Conservation (phyloP, 352 stramenopile genomes). For the Globisporangium rhizosaccharum region DNA sequence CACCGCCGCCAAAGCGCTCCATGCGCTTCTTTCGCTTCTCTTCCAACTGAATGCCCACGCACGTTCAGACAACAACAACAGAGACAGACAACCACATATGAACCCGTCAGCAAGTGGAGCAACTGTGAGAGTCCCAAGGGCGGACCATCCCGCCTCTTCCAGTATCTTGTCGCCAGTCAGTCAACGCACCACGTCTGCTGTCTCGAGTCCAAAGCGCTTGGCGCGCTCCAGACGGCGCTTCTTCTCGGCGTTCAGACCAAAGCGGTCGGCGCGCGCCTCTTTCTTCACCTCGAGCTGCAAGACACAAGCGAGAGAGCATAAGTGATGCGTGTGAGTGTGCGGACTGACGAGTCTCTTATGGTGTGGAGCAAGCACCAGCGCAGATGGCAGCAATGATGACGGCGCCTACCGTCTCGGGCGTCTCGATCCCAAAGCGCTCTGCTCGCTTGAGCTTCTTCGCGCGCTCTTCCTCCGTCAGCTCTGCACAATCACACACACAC, state of each 20-base stretch:
- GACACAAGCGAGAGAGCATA: slow-evolving; percentile 2
- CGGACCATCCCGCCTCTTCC: neutral
- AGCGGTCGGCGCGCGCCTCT: slow-evolving; percentile 66
- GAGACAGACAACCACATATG: neutral
- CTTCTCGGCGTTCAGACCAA: slow-evolving; percentile 76
- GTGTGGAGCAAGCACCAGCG: neutral
- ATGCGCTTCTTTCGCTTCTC: slow-evolving; percentile 73
- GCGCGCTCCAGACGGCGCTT: slow-evolving; percentile 78
- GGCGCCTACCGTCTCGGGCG: slow-evolving; percentile 53
- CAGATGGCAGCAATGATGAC: neutral
- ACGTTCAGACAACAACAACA: neutral
- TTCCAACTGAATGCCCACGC: slow-evolving; percentile 40
- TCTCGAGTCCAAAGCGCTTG: slow-evolving; percentile 83
- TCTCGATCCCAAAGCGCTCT: slow-evolving; percentile 77
- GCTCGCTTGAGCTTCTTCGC: slow-evolving; percentile 71
- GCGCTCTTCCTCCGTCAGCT: slow-evolving; percentile 33
- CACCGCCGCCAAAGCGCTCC: slow-evolving; percentile 45
- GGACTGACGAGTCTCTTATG: slow-evolving; percentile 2
- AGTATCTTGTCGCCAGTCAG: neutral
- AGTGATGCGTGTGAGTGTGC: neutral
- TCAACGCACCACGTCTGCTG: slow-evolving; percentile 59
- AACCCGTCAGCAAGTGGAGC: neutral
- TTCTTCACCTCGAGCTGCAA: slow-evolving; percentile 80
- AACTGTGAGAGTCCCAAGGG: neutral
- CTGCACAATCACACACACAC: neutral